Percentiles rank a stretch among this genome's conserved stretches.
Evolutionary conservation across 139 green algal genomes (phyloP).

Genomic region (Axilococcus clingmanii): DNA sequence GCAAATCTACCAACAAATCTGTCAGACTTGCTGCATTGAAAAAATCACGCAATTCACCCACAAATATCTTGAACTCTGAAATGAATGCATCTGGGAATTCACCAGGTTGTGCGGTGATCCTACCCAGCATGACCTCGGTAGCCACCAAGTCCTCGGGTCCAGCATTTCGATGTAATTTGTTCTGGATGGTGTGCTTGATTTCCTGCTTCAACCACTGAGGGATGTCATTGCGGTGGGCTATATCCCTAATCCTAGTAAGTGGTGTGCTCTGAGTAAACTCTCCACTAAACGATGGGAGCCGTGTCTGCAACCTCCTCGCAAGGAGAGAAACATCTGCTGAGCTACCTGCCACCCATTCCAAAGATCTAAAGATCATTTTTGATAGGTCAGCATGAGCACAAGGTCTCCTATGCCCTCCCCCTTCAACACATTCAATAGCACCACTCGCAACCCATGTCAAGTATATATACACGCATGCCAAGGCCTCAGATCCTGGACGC

Average conservation of each 20-base stretch:
- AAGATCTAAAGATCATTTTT: constrained; percentile 70
- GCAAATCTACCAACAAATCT: constrained; percentile 40
- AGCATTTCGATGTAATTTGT: constrained; percentile 97
- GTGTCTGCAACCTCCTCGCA: constrained; percentile 56
- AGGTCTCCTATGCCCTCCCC: constrained; percentile 82
- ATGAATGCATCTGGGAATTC: constrained; percentile 79
- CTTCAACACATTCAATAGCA: constrained; percentile 82
- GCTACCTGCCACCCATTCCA: constrained; percentile 68
- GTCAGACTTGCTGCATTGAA: constrained; percentile 79
- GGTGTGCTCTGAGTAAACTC: constrained; percentile 76
- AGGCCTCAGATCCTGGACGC: constrained; percentile 37
- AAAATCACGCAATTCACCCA: constrained; percentile 88
- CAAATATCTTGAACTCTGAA: constrained; percentile 81
- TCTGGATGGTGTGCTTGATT: constrained; percentile 99
- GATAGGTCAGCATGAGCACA: constrained; percentile 84
- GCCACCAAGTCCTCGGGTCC: constrained; percentile 94
- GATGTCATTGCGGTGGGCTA: constrained; percentile 79
- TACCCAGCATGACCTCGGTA: constrained; percentile 80
- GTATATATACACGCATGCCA: constrained; percentile 46
- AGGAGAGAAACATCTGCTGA: constrained; percentile 22
- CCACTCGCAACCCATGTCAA: constrained; percentile 84
- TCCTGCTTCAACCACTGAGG: constrained; percentile 81
- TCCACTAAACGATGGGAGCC: constrained; percentile 83
- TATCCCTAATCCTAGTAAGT: constrained; percentile 95
- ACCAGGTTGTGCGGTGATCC: constrained; percentile 36